Evolutionary conservation across 2,329 filamentous ascomycete species (phyloP).

Genomic region (Clonostachys rosea): DNA sequence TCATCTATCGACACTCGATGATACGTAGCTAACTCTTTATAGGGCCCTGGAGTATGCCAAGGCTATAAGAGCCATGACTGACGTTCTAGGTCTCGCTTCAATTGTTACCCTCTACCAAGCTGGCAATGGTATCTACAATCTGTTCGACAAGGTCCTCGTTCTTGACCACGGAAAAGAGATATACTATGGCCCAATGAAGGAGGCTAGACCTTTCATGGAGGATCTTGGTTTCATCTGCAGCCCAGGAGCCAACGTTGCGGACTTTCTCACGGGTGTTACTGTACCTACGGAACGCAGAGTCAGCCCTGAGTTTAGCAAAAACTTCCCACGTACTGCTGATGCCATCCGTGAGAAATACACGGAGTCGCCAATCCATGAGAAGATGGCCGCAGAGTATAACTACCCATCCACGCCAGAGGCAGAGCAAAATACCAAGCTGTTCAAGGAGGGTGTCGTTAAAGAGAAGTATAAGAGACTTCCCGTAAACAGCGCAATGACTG

Average conservation of each 20-base stretch:
- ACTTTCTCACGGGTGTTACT: constrained; percentile 62
- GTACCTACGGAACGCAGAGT: constrained; percentile 64
- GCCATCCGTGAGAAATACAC: constrained; percentile 45
- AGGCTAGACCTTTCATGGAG: constrained; percentile 63
- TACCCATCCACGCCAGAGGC: constrained; percentile 48
- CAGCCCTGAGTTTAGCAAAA: constrained; percentile 26
- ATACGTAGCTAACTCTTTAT: background rate
- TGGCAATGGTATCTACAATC: constrained; percentile 63
- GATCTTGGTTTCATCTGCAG: constrained; percentile 57
- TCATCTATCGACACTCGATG: no score
- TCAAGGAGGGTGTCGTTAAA: constrained; percentile 42
- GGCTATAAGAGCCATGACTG: constrained; percentile 59
- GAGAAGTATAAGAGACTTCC: constrained; percentile 53
- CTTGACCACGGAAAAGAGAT: constrained; percentile 62
- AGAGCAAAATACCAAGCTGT: constrained; percentile 43
- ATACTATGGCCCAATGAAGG: constrained; percentile 55
- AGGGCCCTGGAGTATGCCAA: constrained; percentile 54
- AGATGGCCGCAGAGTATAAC: constrained; percentile 50
- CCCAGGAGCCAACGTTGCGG: constrained; percentile 58
- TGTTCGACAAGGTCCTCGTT: constrained; percentile 67
- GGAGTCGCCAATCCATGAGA: constrained; percentile 39
- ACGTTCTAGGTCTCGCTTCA: constrained; percentile 53
- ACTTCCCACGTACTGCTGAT: constrained; percentile 37
- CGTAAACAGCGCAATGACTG: constrained; percentile 50
- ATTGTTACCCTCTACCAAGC: constrained; percentile 67